Conservation (phyloP, 1,284 basidiomycete genomes). For the Ustilago curta region DNA sequence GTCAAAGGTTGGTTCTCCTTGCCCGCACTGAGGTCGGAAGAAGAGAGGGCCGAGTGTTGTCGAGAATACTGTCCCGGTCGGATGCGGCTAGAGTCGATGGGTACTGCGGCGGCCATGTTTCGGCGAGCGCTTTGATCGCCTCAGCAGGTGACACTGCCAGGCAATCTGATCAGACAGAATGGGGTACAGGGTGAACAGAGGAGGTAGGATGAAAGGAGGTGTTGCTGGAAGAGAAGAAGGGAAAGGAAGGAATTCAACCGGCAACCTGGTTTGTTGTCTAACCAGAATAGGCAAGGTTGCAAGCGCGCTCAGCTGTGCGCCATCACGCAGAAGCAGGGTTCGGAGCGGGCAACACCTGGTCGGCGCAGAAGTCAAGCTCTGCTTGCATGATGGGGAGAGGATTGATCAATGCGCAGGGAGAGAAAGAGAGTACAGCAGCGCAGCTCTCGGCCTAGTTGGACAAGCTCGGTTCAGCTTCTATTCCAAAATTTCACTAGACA, state of each 20-base stretch:
- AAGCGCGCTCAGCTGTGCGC: constrained; percentile 11
- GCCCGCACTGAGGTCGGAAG: constrained; percentile 8
- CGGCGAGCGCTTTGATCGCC: constrained; percentile 19
- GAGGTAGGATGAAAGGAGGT: background rate
- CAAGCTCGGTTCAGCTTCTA: constrained; percentile 13
- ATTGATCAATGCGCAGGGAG: constrained; percentile 7
- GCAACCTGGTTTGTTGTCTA: constrained; percentile 17
- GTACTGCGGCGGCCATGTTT: constrained; percentile 26
- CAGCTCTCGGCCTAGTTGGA: constrained; percentile 10
- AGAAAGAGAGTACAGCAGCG: background rate
- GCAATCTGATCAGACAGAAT: background rate
- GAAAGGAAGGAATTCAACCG: background rate
- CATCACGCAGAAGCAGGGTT: constrained; percentile 18
- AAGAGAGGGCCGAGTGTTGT: constrained; percentile 20
- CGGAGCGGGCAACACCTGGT: constrained; percentile 1
- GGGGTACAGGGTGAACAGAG: background rate
- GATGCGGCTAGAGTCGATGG: constrained; percentile 34
- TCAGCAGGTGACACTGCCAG: constrained; percentile 1
- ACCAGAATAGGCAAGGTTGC: constrained; percentile 29
- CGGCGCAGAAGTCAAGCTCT: constrained; percentile 35
- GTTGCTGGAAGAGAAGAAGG: constrained; percentile 6
- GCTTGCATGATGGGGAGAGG: constrained; percentile 15
- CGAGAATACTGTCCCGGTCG: constrained; percentile 50
- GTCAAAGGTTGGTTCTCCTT: constrained; percentile 47
- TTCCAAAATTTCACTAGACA: background rate